Evolutionary conservation across 768 basidiomycete genomes (phyloP), one percentile per base, ranked within the genome.

Genomic region (Suillus placidus): DNA sequence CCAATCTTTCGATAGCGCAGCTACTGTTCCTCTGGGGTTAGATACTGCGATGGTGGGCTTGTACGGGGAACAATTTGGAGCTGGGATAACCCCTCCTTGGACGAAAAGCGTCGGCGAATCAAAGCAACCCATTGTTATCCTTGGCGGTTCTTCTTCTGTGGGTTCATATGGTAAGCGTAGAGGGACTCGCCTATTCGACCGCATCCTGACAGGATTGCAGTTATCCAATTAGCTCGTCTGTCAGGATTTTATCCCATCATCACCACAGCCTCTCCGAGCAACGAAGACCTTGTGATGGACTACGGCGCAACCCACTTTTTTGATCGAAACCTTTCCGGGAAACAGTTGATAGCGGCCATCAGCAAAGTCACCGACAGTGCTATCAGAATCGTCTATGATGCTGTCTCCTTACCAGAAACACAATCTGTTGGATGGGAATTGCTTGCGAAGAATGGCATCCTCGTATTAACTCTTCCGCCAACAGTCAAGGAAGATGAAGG

Each of bases 91-190:
- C 9, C 73, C 80, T 5, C 80, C 83, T 6, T 76, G 81, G 70
- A 72, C 67, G 2, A 63, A 74, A 13, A 73, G 70, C 0, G 77
- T 75, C 30, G 67, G 66, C 49, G 83, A 84, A 68, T 71, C 73
- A 34, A 81, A 78, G 47, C 76, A 76, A 13, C 79, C 84, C 0
- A 78, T 85, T 23, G 68, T 86, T 52, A 77, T 86, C 65, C 67
- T 83, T 40, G 85, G 85, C 14, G 85, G 85, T 6, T 73, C 82
- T 20, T 78, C 79, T 12, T 82, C 81, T 26, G 83, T 85, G 2
- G 85, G 84, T n/a, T 80, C 80, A 74, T 81, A 76, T 56, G 75
- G 84, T 82, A 64, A 66, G 77, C 71, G 14, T 51, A 68, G 57
- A 43, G 14, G 9, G 6, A 47, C 37, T 66, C 47, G 16, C 47